A percentile compares a stretch with the other conserved stretches of the same genome.
phyloP scores from a whole-genome alignment of 768 basidiomycete species.

The Calvatia gigantea region DNA sequence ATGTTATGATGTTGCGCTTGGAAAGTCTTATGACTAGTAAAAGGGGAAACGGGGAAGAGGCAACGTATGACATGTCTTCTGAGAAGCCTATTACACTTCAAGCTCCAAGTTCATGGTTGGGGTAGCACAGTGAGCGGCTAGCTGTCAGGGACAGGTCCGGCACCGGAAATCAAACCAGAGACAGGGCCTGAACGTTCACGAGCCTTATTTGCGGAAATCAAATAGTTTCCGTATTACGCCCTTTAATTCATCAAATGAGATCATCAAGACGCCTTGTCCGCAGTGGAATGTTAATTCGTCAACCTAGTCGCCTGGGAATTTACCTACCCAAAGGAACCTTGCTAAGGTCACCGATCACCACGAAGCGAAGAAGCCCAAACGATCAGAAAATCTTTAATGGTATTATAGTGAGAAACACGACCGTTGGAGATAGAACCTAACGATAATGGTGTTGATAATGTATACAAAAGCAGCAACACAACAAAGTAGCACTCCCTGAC shows the following conservation, averaged over 20 bases:
- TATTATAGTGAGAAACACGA: neutral
- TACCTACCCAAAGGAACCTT: neutral
- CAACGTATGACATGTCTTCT: too few relatives aligned
- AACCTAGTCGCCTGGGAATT: neutral
- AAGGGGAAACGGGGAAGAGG: too few relatives aligned
- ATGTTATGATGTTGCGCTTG: too few relatives aligned
- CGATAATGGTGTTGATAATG: neutral
- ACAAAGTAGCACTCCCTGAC: too few relatives aligned
- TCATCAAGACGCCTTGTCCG: neutral
- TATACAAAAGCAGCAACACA: too few relatives aligned
- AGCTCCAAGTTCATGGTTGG: too few relatives aligned
- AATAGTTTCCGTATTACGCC: neutral
- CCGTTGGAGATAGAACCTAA: neutral
- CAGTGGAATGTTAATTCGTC: neutral
- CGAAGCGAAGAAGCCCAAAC: neutral
- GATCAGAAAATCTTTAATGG: conserved; percentile 2
- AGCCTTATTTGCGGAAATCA: neutral
- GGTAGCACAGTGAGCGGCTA: too few relatives aligned
- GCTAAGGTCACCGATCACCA: neutral
- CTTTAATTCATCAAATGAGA: neutral
- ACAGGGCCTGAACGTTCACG: neutral
- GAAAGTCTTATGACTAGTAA: too few relatives aligned
- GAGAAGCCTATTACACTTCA: too few relatives aligned
- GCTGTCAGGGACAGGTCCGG: too few relatives aligned
- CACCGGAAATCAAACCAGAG: neutral